Base-by-base conservation (phyloP, 495 filamentous ascomycete genomes). In the Aspergillus coremiiformis region DNA sequence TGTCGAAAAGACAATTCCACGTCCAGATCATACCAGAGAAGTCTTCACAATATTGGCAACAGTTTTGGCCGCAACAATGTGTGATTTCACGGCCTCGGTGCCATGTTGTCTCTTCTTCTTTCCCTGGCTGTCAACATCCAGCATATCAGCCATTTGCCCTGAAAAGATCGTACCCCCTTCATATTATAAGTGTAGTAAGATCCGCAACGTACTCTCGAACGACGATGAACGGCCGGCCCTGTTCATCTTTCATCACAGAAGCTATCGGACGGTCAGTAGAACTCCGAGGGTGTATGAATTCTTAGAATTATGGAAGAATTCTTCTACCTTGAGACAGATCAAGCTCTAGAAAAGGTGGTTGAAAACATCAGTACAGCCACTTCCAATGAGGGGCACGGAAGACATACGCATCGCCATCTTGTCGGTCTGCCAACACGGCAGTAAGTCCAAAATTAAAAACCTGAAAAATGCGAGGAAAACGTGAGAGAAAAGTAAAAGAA, bases 41-140 rank as follows among this genome's bases (percentile, higher is more conserved):
- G 89, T 91, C 76, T 95, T 96, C 69, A 99, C 90, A 58, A 97
- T 95, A 71, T 87, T 94, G 53, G 94, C 86, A 55, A 98, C 90
- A 32, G 93, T 99, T 61, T 90, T 82, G 29, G 93, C 93, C 17
- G 93, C 93, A 52, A 97, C 82, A 66, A 99, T 97, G 73, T 99
- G 93, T 51, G 88, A 87, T 72, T 97, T 99, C 59, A 99, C 87
- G 49, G 93, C 93, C 62, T 99, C 93, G 60, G 84, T 96, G 53
- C 93, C 93, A 71, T 90, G 92, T 60, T 90, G 85, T 73, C 93
- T 83, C 81, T 91, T 95, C 84, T 96, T 99, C 74, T 86, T 96
- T 68, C 91, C 90, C 71, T 99, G 93, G 69, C 91, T 96, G 61
- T 61, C 63, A 9, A 30, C 47, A 47, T 26, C 20, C 41, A 41